Percentiles rank a stretch among this genome's conserved stretches.
phyloP scores from a whole-genome alignment of 495 filamentous ascomycete species.

The Cryomyces minteri region DNA sequence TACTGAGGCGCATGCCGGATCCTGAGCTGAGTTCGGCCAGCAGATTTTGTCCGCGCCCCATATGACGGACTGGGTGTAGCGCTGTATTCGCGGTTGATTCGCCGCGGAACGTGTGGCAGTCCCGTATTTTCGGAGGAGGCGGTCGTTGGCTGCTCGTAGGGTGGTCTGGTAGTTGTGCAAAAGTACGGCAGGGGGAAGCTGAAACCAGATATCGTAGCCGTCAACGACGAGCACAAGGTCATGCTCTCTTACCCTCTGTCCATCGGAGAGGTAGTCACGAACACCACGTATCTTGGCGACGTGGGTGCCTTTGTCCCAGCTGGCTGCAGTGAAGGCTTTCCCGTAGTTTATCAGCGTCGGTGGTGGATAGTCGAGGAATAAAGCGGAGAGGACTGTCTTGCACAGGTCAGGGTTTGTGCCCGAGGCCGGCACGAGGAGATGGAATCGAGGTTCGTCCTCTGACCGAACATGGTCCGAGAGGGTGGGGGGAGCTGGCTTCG shows the following conservation, averaged over 20 bases:
- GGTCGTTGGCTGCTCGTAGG: slow-evolving; percentile 28
- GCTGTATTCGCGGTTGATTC: slow-evolving; percentile 18
- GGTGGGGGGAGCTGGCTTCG: too few species aligned
- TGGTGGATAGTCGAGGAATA: slow-evolving; percentile 42
- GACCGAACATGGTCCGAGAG: too few species aligned
- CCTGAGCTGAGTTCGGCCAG: slow-evolving; percentile 22
- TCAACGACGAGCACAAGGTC: slow-evolving; percentile 44
- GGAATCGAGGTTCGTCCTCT: slow-evolving; percentile 18
- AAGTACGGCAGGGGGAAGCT: slow-evolving; percentile 38
- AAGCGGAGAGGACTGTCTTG: slow-evolving; percentile 38
- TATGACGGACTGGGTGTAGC: slow-evolving; percentile 36
- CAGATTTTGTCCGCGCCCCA: slow-evolving; percentile 45
- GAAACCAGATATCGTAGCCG: slow-evolving; percentile 39
- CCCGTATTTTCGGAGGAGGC: slow-evolving; percentile 27
- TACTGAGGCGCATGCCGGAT: slow-evolving; percentile 33
- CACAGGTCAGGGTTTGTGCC: slow-evolving; percentile 33
- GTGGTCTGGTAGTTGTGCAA: slow-evolving; percentile 35
- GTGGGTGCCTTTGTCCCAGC: slow-evolving; percentile 12
- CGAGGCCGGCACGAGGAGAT: slow-evolving; percentile 37
- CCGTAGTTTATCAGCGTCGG: slow-evolving; percentile 35
- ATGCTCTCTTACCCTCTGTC: slow-evolving; percentile 28
- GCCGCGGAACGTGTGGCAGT: background rate
- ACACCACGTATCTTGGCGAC: slow-evolving; percentile 26
- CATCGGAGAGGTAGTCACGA: slow-evolving; percentile 32
- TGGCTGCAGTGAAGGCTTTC: slow-evolving; percentile 12